Base-by-base conservation (phyloP, 225 moss, liverwort and hornwort species). In the Antitrichia curtipendula region DNA sequence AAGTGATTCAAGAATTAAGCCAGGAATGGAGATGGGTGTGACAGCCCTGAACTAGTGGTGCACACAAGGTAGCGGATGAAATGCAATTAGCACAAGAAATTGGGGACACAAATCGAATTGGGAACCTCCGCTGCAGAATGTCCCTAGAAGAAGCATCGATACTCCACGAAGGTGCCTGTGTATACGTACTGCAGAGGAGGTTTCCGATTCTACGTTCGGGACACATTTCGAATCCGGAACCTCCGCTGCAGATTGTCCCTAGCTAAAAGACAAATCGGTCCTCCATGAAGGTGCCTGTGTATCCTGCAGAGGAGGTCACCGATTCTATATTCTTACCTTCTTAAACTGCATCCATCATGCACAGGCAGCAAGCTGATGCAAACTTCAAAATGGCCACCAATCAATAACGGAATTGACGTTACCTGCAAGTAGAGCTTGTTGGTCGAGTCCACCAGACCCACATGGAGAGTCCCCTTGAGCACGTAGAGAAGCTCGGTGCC, bases 401-500 rank as follows among this genome's bases (percentile, higher is more conserved):
- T 24, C 24, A 24, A 10, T 24, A 19, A 19, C 29, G 79, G 27
- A 56, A 41, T 38, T 79, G 20, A 28, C 13, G 25, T 54, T 79
- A 83, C 79, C 78, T 71, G 34, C 25, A 31, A 2, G 72, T 41
- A 91, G 13, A 89, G 84, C 60, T 80, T 73, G 75, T 91, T 91
- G 24, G 24, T 5, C 3, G 91, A 91, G 50, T 91, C 91, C n/a
- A 91, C 41, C 8, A 91, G 64, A 40, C 91, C 91, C 58, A 91
- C 91, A 43, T 52, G 4, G 29, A 91, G 86, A 73, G 50, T 58
- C 56, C 90, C 90, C 8, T 16, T 9, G 45, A 78, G 1, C 57
- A 91, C 91, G 3, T 8, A 8, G 9, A 91, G 88, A 25, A 91
- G 9, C 52, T 91, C 91, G 7, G 86, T 24, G 16, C 91, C 91